These are phyloP conservation scores for Nannizziopsis barbatae DNA, from an alignment of 2,329 filamentous ascomycete genomes.

Conservation along the genomic window DNA sequence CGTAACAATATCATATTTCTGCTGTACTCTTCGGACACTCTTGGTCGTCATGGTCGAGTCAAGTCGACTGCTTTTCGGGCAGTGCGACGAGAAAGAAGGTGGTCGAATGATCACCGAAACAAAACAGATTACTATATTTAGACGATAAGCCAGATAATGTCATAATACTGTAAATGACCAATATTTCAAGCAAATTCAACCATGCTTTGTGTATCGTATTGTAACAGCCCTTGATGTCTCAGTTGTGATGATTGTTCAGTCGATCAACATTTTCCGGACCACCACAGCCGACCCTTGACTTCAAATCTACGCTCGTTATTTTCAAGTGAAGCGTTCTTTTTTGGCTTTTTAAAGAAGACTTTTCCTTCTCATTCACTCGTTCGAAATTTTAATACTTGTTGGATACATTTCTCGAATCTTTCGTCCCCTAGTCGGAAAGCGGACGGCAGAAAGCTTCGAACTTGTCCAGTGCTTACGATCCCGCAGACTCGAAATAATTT, in stretches of 20 bases:
- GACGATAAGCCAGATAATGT: background rate
- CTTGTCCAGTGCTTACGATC: too few relatives aligned
- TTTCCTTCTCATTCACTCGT: too few relatives aligned
- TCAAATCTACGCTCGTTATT: conserved; percentile 1
- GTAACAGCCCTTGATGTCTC: conserved; percentile 6
- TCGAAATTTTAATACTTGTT: too few relatives aligned
- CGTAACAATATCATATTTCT: too few relatives aligned
- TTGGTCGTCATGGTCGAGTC: background rate
- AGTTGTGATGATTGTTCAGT: conserved; percentile 3
- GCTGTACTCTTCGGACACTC: too few relatives aligned
- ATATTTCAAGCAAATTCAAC: background rate
- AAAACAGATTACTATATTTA: background rate
- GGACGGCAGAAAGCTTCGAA: too few relatives aligned
- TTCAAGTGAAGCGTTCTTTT: conserved; percentile 1
- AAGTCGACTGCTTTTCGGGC: background rate
- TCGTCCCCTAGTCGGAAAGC: too few relatives aligned
- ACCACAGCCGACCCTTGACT: background rate
- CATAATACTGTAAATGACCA: conserved; percentile 2
- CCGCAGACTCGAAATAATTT: too few relatives aligned
- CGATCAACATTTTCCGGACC: background rate
- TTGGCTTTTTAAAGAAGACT: background rate
- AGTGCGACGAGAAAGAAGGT: background rate
- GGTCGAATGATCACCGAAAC: background rate
- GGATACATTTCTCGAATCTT: too few relatives aligned
- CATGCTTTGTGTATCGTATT: conserved; percentile 1